Evolutionary conservation across 2,329 filamentous ascomycete species (phyloP), one percentile per base, ranked within the genome.

Genomic region (Hymenoscyphus fructigenus): DNA sequence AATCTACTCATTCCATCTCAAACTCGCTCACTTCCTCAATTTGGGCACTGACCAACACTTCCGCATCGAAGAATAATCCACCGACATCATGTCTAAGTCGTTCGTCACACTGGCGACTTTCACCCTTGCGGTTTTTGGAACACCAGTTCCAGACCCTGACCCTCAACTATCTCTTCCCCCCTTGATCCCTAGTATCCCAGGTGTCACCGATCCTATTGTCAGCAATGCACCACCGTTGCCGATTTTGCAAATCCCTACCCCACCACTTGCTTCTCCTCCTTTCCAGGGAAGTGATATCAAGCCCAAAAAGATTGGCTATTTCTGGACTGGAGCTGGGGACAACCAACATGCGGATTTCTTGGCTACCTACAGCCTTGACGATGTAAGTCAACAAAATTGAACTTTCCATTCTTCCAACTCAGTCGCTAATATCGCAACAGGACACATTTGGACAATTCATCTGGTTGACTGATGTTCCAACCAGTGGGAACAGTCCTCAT

Each of bases 271-370:
- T 2, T 85, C 82, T 68, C 80, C 80, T 9, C 82, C 81, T 6
- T 87, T 86, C 66, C 78, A 76, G 12, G 76, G 79, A 2, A 84
- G 82, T 72, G 77, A 84, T 66, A 81, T 88, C 72, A 84, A 83
- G 76, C 85, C 86, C 32, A 88, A 88, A 82, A 88, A 88, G 78
- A 85, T 88, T 72, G 86, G 85, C 0, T 87, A 87, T 75, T 87
- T 88, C 77, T 88, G 84, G 84, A 86, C 84, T 61, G 85, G 81
- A 20, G 79, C 85, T 38, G 85, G 83, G 41, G 85, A 88, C 70
- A 87, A 88, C 70, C 71, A 80, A 57, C 85, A 88, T 75, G 82
- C 64, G 70, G 81, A 87, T 68, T 88, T 87, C 74, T 74, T 88
- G 55, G 83, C 83, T 1, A 85, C 85, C 0, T 82, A 83, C 73